Conservation (phyloP, 2,329 filamentous ascomycete species). For the Phyllachora maydis region DNA sequence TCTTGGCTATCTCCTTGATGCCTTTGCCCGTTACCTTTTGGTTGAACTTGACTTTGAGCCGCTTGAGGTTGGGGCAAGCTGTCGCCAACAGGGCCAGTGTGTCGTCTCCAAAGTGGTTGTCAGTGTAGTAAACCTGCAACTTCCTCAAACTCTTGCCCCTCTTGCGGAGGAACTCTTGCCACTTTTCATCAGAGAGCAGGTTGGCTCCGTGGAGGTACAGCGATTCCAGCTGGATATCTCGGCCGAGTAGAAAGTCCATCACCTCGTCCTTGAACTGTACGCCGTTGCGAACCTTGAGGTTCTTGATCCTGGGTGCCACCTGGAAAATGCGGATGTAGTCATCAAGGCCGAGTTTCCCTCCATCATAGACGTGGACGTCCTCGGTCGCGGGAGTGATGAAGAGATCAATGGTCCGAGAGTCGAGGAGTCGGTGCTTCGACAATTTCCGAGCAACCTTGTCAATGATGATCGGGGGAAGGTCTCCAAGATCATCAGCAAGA, state of each 20-base stretch:
- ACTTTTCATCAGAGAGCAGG: conserved; percentile 55
- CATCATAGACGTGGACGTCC: conserved; percentile 34
- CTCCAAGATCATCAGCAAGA: conserved; percentile 39
- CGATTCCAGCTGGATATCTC: conserved; percentile 45
- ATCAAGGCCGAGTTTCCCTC: conserved; percentile 43
- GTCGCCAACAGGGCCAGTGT: conserved; percentile 39
- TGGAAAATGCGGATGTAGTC: conserved; percentile 72
- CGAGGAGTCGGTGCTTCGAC: conserved; percentile 36
- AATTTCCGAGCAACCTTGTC: conserved; percentile 39
- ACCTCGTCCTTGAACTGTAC: conserved; percentile 79
- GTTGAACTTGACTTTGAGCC: conserved; percentile 68
- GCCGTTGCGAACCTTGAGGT: conserved; percentile 61
- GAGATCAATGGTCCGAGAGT: conserved; percentile 29
- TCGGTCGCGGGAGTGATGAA: conserved; percentile 32
- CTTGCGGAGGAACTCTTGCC: conserved; percentile 46
- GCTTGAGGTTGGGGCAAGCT: conserved; percentile 45
- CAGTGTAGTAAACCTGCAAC: conserved; percentile 66
- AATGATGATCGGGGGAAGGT: conserved; percentile 30
- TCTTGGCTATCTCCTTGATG: conserved; percentile 38
- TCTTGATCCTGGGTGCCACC: conserved; percentile 44
- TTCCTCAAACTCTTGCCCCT: conserved; percentile 45
- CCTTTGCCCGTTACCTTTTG: conserved; percentile 48
- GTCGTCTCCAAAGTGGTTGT: conserved; percentile 60
- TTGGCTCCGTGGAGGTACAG: conserved; percentile 74
- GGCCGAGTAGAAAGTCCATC: conserved; percentile 60